Conservation (phyloP, 2,329 filamentous ascomycete species). For the Aquanectria penicillioides region DNA sequence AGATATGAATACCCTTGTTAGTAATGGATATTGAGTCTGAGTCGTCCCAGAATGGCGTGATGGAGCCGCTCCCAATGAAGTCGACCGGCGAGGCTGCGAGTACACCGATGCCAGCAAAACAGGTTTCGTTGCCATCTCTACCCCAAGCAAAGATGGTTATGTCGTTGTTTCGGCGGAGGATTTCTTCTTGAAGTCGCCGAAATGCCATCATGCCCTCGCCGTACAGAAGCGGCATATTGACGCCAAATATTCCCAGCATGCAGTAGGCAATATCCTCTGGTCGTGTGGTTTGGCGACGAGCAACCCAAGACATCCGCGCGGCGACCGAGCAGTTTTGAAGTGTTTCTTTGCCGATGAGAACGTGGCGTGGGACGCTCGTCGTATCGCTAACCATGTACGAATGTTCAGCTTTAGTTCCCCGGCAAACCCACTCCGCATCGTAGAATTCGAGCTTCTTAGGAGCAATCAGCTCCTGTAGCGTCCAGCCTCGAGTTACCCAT, state of each 20-base stretch:
- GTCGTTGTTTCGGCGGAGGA: slow-evolving; percentile 3
- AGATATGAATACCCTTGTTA: neutral
- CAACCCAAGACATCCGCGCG: neutral
- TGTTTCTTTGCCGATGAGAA: neutral
- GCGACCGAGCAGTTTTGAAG: neutral
- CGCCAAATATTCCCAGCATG: slow-evolving; percentile 6
- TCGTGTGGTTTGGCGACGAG: neutral
- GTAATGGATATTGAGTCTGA: slow-evolving; percentile 2
- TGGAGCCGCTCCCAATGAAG: neutral
- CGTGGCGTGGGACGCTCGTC: neutral
- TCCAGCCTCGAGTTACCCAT: neutral
- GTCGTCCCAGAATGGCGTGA: neutral
- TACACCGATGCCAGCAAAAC: no score
- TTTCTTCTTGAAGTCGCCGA: slow-evolving; percentile 1
- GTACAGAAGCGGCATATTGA: slow-evolving; percentile 5
- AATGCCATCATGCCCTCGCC: slow-evolving; percentile 6
- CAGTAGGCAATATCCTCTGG: slow-evolving; percentile 4
- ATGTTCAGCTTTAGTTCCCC: neutral
- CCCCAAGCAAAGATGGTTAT: slow-evolving; percentile 5
- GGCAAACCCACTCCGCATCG: neutral
- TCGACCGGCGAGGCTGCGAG: neutral
- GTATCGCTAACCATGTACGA: neutral
- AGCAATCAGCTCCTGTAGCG: slow-evolving; percentile 4
- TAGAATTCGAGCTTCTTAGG: neutral
- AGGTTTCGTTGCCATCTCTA: no score